Percentiles rank a stretch among this genome's conserved stretches.
Conservation (phyloP, 148 eudicot species). For the Nyssa sinensis region DNA sequence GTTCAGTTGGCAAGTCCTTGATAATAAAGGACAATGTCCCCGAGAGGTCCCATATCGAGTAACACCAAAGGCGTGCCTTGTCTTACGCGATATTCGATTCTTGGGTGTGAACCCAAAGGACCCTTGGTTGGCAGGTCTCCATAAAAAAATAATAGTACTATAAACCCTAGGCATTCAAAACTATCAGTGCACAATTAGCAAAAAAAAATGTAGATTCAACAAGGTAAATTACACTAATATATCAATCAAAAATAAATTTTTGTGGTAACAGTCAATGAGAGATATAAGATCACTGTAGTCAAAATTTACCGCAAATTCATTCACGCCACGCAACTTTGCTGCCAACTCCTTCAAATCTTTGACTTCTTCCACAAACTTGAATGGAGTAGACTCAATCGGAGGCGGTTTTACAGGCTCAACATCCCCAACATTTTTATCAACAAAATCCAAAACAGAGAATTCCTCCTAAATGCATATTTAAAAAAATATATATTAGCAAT, state of each 20-base stretch:
- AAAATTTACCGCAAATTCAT: slow-evolving; percentile 80
- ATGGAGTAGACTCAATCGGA: slow-evolving; percentile 64
- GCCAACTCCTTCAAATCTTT: slow-evolving; percentile 81
- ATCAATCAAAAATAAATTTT: no score
- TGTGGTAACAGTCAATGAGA: neutral
- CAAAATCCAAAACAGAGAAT: slow-evolving; percentile 55
- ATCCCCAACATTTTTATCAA: slow-evolving; percentile 46
- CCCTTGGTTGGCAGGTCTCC: no score
- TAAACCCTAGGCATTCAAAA: neutral
- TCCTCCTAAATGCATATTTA: slow-evolving; percentile 50
- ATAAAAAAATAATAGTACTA: no score
- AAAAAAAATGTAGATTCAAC: neutral
- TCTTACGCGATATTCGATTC: no score
- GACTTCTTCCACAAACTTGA: slow-evolving; percentile 72
- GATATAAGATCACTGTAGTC: neutral
- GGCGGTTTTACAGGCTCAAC: slow-evolving; percentile 57
- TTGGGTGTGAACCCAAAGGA: no score
- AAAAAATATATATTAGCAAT: neutral
- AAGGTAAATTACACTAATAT: no score
- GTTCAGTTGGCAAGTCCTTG: no score
- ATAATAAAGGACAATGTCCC: no score
- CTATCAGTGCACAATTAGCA: neutral
- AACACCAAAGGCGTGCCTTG: no score
- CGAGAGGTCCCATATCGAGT: no score
- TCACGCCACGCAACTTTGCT: slow-evolving; percentile 54